Evolutionary conservation across 192 early-diverging fungal genomes (phyloP), one percentile per base, ranked within the genome.

Genomic region (Radiomyces spectabilis): DNA sequence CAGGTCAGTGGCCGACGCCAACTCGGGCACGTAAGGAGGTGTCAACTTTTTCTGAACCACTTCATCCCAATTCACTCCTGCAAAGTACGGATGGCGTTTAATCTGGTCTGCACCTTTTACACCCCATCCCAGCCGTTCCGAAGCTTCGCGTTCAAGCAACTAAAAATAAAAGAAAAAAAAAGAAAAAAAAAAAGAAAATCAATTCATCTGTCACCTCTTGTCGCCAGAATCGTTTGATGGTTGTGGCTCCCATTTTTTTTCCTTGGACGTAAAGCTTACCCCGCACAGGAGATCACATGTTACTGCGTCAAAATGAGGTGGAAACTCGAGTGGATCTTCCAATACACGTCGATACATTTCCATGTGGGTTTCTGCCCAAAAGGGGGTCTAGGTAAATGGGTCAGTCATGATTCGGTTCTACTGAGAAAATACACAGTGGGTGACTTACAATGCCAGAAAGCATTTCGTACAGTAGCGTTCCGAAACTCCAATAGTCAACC

Each of bases 401-500:
- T 39, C 16, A 48, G 34, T 35, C 4, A 22, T 5, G 3, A 13
- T 18, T 21, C 16, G 19, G 5, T 37, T 13, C 37, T n/a, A 31
- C 15, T 48, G 8, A 15, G 27, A 9, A 44, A 19, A 42, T 31
- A 40, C 8, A 13, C 7, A 47, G 15, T 2, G 29, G 10, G 13
- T 26, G 25, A 53, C 48, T 52, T 61, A 61, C 56, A 12, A 83
- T 58, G 5, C 88, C 87, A 1, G 84, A 72, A 12, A 86, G 63
- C 70, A 85, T 80, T 59, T 86, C 88, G 50, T 85, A 92, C 26
- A 89, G 63, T 12, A 92, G 56, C 32, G 88, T 86, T 8, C 89
- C 89, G 6, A 92, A 68, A 13, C 85, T 80, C 86, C 87, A 92
- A 78, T 83, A 91, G 41, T 92, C 89, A 0, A 91, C 87, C 0